These are phyloP conservation scores for Calonectria montana DNA, from an alignment of 2,329 filamentous ascomycete genomes.

Conservation along the genomic window DNA sequence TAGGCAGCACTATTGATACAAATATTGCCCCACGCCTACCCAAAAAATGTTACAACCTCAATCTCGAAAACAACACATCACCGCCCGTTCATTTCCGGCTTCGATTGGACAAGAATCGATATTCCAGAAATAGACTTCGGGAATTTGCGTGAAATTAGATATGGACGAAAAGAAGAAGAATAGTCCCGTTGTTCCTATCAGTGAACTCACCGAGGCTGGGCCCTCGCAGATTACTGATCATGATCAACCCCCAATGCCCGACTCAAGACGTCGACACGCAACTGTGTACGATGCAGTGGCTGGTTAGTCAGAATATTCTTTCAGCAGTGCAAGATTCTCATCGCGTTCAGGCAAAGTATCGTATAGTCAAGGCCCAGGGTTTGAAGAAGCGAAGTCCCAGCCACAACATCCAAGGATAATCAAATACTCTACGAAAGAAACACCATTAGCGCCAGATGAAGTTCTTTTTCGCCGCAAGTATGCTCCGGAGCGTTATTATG, in stretches of 20 bases:
- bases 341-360: constrained; percentile 46
- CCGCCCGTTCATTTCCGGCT: constrained; percentile 18
- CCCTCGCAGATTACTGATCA: constrained; percentile 18
- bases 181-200: constrained; percentile 16
- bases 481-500: constrained; percentile 75
- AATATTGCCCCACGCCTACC: not conserved
- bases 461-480: constrained; percentile 74
- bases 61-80: constrained; percentile 10
- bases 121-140: not conserved
- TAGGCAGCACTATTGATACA: not conserved
- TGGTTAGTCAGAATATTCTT: constrained; percentile 56
- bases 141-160: not conserved
- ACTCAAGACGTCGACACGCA: constrained; percentile 50
- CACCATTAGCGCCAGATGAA: constrained; percentile 72
- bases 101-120: constrained; percentile 10
- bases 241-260: constrained; percentile 20
- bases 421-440: constrained; percentile 42
- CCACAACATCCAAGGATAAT: constrained; percentile 32
- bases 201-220: constrained; percentile 23
- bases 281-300: constrained; percentile 81
- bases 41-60: constrained; percentile 30
- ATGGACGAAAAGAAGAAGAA: constrained; percentile 28
- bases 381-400: constrained; percentile 30
- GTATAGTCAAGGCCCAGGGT: constrained; percentile 34
- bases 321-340: constrained; percentile 37